A percentile compares a stretch with the other conserved stretches of the same genome.
phyloP scores from a whole-genome alignment of 2,329 filamentous ascomycete species.

The Neopestalotiopsis sp. region DNA sequence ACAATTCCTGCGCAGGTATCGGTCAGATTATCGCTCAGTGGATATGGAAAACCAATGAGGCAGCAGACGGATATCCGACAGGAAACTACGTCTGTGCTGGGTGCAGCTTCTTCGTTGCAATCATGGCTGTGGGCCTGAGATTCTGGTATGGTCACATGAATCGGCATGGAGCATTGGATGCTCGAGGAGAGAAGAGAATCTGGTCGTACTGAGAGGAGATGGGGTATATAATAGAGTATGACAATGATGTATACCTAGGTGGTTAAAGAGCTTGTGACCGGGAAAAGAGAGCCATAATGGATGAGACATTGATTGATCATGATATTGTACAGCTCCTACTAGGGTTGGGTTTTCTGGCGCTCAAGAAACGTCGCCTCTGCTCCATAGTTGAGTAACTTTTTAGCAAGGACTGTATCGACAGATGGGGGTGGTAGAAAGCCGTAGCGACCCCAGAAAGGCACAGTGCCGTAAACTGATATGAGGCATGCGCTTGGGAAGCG shows the following conservation, averaged over 20 bases:
- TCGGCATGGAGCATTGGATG: slow-evolving; percentile 23
- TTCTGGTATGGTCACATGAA: slow-evolving; percentile 32
- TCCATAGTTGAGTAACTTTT: slow-evolving; percentile 39
- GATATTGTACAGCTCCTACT: not conserved
- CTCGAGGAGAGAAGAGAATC: slow-evolving; percentile 26
- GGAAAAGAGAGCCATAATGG: not conserved
- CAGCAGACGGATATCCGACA: slow-evolving; percentile 38
- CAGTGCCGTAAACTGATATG: slow-evolving; percentile 41
- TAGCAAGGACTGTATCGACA: slow-evolving; percentile 27
- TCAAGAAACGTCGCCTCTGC: slow-evolving; percentile 36
- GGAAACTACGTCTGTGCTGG: slow-evolving; percentile 45
- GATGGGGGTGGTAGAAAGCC: slow-evolving; percentile 32
- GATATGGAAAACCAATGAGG: slow-evolving; percentile 41
- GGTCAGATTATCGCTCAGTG: slow-evolving; percentile 44
- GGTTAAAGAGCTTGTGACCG: too few relatives aligned
- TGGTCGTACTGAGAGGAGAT: slow-evolving; percentile 28
- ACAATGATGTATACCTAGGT: too few relatives aligned
- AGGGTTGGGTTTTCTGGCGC: slow-evolving; percentile 9
- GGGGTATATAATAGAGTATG: not conserved
- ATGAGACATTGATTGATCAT: not conserved
- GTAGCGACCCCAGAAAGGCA: slow-evolving; percentile 37
- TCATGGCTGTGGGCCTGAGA: slow-evolving; percentile 25
- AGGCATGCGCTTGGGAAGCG: slow-evolving; percentile 35
- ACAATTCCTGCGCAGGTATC: slow-evolving; percentile 42
- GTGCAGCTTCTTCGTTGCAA: slow-evolving; percentile 38